Base-by-base conservation (phyloP, 2,329 filamentous ascomycete genomes). In the Aspergillus piperis region DNA sequence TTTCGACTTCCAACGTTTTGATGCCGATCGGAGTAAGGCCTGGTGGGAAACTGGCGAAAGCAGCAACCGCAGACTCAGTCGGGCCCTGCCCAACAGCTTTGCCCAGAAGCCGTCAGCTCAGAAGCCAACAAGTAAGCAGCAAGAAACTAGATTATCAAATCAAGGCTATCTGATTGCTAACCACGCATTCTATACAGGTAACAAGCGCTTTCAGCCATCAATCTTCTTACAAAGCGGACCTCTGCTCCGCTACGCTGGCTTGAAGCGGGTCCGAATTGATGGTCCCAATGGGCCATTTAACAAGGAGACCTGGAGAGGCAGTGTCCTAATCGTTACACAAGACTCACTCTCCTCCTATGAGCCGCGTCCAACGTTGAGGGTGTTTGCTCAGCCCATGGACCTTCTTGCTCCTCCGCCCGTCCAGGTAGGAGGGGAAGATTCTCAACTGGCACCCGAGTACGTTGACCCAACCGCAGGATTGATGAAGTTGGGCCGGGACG, bases 311-410 rank as follows among this genome's bases (percentile, higher is more conserved):
- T 99, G 95, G 95, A 87, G 93, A 73, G 95, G 95, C 5, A 96
- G 88, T 62, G 84, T 98, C 59, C 92, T 99, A 91, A 96, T 99
- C 68, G 92, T 99, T 21, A 98, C 95, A 0, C 84, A 88, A 55
- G 94, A 99, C 71, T 84, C 86, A 2, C 85, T 89, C 42, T 98
- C 94, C 2, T 90, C 89, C 0, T 96, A 97, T 71, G 88, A 91
- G 51, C 84, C 84, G n/a, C 75, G 80, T 0, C 95, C 95, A 3
- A 90, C 85, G 0, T 79, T 99, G 64, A 86, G 93, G 47, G 77
- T 99, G 3, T 99, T 98, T 73, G 87, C 89, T 6, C 93, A 97
- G 71, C 90, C 92, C 1, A 89, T 94, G 74, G 90, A 93, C 63
- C 80, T 96, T 17, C 80, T 96, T 2, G 89, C 91, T 6, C 90